phyloP scores from a whole-genome alignment of 805 yeast genomes.

The Saccharomycopsis sp. region DNA sequence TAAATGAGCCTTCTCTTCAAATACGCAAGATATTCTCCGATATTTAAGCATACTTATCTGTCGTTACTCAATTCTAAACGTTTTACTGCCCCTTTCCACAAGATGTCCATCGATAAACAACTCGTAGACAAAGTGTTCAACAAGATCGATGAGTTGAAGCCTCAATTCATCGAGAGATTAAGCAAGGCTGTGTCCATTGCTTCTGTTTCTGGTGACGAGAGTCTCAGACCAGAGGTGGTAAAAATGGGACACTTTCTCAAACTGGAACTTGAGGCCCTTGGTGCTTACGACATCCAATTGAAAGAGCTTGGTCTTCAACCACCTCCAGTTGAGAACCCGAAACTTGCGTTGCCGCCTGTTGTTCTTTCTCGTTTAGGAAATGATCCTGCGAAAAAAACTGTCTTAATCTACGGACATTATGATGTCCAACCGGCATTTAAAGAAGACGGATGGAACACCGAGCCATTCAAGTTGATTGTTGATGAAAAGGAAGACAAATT shows the following conservation, averaged over 20 bases:
- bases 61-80: neutral
- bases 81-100: neutral
- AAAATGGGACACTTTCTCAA: constrained; percentile 83
- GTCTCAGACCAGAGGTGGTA: constrained; percentile 81
- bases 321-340: constrained; percentile 69
- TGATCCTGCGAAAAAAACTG: constrained; percentile 79
- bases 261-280: constrained; percentile 60
- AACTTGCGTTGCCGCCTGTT: constrained; percentile 82
- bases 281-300: constrained; percentile 76
- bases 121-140: constrained; percentile 32
- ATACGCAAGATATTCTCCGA: neutral
- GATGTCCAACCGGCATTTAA: constrained; percentile 94
- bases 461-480: constrained; percentile 71
- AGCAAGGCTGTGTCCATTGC: constrained; percentile 87
- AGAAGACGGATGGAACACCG: constrained; percentile 95
- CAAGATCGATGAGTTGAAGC: constrained; percentile 69
- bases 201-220: constrained; percentile 88
- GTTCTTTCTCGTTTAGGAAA: constrained; percentile 84
- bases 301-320: constrained; percentile 86
- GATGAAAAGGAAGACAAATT: constrained; percentile 61
- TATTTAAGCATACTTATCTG: neutral
- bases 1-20: neutral
- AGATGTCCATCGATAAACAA: neutral
- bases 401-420: constrained; percentile 92
- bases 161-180: constrained; percentile 65